Evolutionary conservation across 306 rosid genomes (phyloP), one percentile per base, ranked within the genome.

Genomic region (Pterocarpus santalinus): DNA sequence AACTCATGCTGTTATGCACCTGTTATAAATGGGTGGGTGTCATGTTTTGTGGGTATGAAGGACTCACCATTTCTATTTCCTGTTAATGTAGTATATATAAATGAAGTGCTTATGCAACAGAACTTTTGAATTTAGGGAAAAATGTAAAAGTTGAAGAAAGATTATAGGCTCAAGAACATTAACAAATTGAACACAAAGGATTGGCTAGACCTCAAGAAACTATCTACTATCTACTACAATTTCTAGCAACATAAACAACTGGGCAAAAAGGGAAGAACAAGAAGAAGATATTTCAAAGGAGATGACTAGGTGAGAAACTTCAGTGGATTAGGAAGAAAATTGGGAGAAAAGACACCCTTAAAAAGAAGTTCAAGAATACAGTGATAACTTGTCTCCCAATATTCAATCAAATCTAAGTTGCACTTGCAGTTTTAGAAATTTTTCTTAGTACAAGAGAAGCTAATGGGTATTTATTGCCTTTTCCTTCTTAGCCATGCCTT

Each of bases 81-180:
- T 17, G 69, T 39, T 51, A 30, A 65, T 43, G 55, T 62, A 62
- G 60, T 17, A 46, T 36, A 28, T 66, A 49, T 60, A 32, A 35
- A 65, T 78, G 39, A n/a, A 75, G 66, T 79, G 68, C 67, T 55
- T 34, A 53, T n/a, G 43, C 79, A 73, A 69, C 34, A 33, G 13
- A 16, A 76, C 49, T 77, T 46, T 9, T 12, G 9, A 35, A 43
- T 63, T 70, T 1, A 56, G 38, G 43, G 72, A 12, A 4, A 49
- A 46, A 39, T 28, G 33, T 41, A 47, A 35, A 49, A 79, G 12
- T 63, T 12, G 13, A 65, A 65, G 41, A 36, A 44, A 43, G 46
- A 44, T 69, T 70, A 30, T 3, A 63, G 49, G 75, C 33, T 69
- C 32, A 4, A 35, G 32, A 61, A 70, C 47, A 79, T 69, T 66